phyloP scores from a whole-genome alignment of 139 green algal species.

The Cymbomonas tetramitiformis region DNA sequence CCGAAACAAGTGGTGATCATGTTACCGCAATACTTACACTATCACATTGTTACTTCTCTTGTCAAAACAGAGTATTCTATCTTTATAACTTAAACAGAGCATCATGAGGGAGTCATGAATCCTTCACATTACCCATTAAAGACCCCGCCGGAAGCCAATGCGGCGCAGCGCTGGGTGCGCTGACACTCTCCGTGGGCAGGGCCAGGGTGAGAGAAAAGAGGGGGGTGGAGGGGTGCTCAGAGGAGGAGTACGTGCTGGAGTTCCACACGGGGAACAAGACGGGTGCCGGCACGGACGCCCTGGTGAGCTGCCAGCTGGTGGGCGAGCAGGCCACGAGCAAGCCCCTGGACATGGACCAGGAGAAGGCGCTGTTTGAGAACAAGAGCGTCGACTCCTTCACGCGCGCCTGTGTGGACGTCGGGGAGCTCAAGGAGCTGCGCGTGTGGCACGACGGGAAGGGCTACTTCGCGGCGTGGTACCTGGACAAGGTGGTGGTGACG shows the following conservation, averaged over 20 bases:
- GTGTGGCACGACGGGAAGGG: slow-evolving; percentile 19
- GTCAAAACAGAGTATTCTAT: too few species aligned
- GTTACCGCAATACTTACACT: too few species aligned
- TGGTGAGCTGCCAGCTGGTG: slow-evolving; percentile 28
- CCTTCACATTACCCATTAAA: too few species aligned
- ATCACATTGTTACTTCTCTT: too few species aligned
- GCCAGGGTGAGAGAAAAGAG: too few species aligned
- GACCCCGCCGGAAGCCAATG: too few species aligned
- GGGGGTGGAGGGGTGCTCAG: too few species aligned
- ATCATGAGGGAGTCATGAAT: too few species aligned
- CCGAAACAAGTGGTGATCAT: too few species aligned
- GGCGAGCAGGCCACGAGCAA: background rate
- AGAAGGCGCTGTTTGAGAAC: slow-evolving; percentile 9
- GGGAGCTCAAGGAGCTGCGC: background rate
- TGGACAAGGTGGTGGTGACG: slow-evolving; percentile 21
- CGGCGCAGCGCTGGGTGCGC: too few species aligned
- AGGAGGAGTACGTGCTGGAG: slow-evolving; percentile 25
- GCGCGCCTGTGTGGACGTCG: slow-evolving; percentile 1
- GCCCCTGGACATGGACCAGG: background rate
- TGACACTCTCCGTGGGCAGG: too few species aligned
- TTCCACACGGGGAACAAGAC: slow-evolving; percentile 35
- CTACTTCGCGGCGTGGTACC: slow-evolving; percentile 26
- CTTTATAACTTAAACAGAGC: too few species aligned
- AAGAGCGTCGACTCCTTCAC: slow-evolving; percentile 5
- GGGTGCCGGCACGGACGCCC: slow-evolving; percentile 39